phyloP scores from a whole-genome alignment of 2,329 filamentous ascomycete species.

The Gnomoniopsis sp. region DNA sequence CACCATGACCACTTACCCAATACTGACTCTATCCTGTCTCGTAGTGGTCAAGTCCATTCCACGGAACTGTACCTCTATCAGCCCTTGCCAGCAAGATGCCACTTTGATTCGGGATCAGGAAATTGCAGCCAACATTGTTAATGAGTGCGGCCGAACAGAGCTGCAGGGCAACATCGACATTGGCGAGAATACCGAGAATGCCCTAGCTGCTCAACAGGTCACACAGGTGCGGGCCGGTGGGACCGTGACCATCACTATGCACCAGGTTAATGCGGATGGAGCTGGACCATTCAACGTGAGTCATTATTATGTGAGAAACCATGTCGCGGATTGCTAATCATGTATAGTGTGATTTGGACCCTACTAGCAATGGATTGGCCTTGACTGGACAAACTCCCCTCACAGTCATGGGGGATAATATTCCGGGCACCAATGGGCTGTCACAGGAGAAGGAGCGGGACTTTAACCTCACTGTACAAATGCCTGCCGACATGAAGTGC shows the following conservation, averaged over 20 bases:
- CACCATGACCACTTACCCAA: too few species aligned
- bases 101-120: conserved; percentile 59
- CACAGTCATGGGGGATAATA: conserved; percentile 51
- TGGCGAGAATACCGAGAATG: conserved; percentile 51
- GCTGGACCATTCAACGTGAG: conserved; percentile 45
- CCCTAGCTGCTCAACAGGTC: conserved; percentile 40
- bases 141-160: conserved; percentile 60
- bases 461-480: conserved; percentile 54
- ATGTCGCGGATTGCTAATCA: too few species aligned
- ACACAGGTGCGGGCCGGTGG: conserved; percentile 47
- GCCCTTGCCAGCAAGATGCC: conserved; percentile 61
- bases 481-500: conserved; percentile 48
- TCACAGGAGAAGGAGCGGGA: conserved; percentile 52
- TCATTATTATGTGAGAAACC: too few species aligned
- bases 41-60: conserved; percentile 50
- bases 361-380: conserved; percentile 40
- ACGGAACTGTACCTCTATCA: conserved; percentile 58
- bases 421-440: conserved; percentile 55
- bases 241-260: conserved; percentile 43
- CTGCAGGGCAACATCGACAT: conserved; percentile 60
- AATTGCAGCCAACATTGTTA: conserved; percentile 48
- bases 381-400: conserved; percentile 41
- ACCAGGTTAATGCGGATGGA: conserved; percentile 53
- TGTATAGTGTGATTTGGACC: conserved; percentile 50
- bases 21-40: too few species aligned